phyloP scores from a whole-genome alignment of 768 basidiomycete species.

The Russula brevipes region DNA sequence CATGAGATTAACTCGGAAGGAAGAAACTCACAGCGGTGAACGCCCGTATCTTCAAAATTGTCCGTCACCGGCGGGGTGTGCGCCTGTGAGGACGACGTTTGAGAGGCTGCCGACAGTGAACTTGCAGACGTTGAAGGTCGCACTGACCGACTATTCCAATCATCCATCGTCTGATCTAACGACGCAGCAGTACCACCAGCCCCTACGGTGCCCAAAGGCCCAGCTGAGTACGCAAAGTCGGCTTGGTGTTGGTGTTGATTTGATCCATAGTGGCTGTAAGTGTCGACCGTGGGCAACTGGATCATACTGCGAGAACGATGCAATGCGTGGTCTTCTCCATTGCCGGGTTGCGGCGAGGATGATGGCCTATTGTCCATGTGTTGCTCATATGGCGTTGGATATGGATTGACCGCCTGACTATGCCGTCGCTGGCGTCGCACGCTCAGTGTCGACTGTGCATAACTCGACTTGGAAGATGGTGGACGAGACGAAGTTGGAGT shows the following conservation, averaged over 20 bases:
- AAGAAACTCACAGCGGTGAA: slow-evolving; percentile 72
- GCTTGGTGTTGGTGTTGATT: slow-evolving; percentile 47
- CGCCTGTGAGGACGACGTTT: slow-evolving; percentile 74
- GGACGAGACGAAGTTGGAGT: slow-evolving; percentile 67
- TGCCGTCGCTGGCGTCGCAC: slow-evolving; percentile 72
- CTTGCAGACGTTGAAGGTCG: slow-evolving; percentile 77
- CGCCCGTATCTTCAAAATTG: slow-evolving; percentile 65
- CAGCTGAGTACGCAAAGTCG: slow-evolving; percentile 78
- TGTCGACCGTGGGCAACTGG: slow-evolving; percentile 66
- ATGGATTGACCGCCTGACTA: slow-evolving; percentile 83
- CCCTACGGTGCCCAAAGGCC: slow-evolving; percentile 33
- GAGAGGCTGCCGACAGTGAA: slow-evolving; percentile 69
- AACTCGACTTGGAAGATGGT: slow-evolving; percentile 58
- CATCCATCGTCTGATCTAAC: slow-evolving; percentile 30
- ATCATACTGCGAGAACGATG: slow-evolving; percentile 83
- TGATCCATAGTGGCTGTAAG: slow-evolving; percentile 24
- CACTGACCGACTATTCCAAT: slow-evolving; percentile 39
- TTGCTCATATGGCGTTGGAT: slow-evolving; percentile 73
- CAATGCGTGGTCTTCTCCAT: slow-evolving; percentile 44
- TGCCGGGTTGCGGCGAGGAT: slow-evolving; percentile 27
- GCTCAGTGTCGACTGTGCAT: slow-evolving; percentile 51
- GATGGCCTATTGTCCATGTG: slow-evolving; percentile 29
- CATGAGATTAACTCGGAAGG: neutral
- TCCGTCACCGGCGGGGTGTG: slow-evolving; percentile 71
- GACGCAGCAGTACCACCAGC: slow-evolving; percentile 25